These are phyloP conservation scores for Sporothrix sp. DNA, from an alignment of 2,329 filamentous ascomycete genomes.

Conservation along the genomic window DNA sequence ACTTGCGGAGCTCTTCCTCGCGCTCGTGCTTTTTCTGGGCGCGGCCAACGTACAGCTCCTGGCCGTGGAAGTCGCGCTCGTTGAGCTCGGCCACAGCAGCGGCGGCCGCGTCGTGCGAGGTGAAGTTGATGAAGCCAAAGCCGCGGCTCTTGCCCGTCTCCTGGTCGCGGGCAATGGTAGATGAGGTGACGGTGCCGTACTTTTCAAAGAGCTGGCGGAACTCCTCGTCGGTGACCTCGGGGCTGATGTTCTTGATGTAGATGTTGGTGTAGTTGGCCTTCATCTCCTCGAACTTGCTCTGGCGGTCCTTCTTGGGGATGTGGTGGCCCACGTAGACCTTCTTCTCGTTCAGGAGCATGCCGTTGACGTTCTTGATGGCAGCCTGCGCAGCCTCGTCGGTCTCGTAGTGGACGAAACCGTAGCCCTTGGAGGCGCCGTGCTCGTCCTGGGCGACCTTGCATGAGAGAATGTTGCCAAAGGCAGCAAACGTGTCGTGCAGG, in stretches of 20 bases:
- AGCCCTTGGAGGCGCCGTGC: slow-evolving; percentile 92
- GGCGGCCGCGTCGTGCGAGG: slow-evolving; percentile 76
- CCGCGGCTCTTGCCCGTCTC: slow-evolving; percentile 86
- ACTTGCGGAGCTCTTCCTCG: slow-evolving; percentile 97
- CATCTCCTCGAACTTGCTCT: slow-evolving; percentile 99
- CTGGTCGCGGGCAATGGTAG: slow-evolving; percentile 77
- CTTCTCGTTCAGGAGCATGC: slow-evolving; percentile 99
- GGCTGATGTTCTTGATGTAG: slow-evolving; percentile 96
- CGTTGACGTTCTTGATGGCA: slow-evolving; percentile 99
- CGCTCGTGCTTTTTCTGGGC: slow-evolving; percentile 99
- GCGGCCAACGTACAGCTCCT: slow-evolving; percentile 95
- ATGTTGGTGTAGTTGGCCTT: slow-evolving; percentile 99
- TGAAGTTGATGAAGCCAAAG: slow-evolving; percentile 94
- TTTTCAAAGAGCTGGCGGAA: slow-evolving; percentile 90
- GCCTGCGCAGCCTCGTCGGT: slow-evolving; percentile 93
- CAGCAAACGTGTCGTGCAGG: slow-evolving; percentile 96
- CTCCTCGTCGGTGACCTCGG: slow-evolving; percentile 80
- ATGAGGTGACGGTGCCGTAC: slow-evolving; percentile 90
- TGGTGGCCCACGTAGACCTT: slow-evolving; percentile 99
- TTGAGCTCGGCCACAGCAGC: slow-evolving; percentile 88
- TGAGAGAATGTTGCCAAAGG: slow-evolving; percentile 97
- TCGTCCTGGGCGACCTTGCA: slow-evolving; percentile 99
- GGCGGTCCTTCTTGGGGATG: slow-evolving; percentile 99
- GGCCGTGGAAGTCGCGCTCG: slow-evolving; percentile 80
- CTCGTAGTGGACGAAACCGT: slow-evolving; percentile 99